A percentile compares a stretch with the other conserved stretches of the same genome.
Conservation (phyloP, 2,329 filamentous ascomycete genomes). For the Myriosclerotinia scirpicola region DNA sequence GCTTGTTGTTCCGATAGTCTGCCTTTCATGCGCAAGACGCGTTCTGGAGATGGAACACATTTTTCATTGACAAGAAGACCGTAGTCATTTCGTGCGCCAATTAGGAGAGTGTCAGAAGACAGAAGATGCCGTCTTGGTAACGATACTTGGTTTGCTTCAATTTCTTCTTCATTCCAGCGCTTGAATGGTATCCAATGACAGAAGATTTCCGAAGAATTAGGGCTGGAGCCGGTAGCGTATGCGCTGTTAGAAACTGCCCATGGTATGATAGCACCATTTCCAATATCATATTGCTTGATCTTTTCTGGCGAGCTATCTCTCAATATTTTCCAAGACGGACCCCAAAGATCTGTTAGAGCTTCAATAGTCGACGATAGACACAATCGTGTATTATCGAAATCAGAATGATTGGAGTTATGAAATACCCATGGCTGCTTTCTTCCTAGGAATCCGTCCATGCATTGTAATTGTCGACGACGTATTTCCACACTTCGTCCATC, state of each 20-base stretch:
- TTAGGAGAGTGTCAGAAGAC: background rate
- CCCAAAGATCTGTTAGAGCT: conserved; percentile 26
- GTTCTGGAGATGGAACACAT: background rate
- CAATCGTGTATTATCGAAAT: background rate
- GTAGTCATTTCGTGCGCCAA: conserved; percentile 7
- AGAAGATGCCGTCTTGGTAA: background rate
- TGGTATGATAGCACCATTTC: conserved; percentile 28
- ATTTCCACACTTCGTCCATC: background rate
- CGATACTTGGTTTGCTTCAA: background rate
- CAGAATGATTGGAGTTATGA: background rate
- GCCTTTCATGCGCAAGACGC: conserved; percentile 21
- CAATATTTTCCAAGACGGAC: conserved; percentile 24
- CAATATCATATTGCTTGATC: conserved; percentile 28
- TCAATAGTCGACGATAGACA: conserved; percentile 21
- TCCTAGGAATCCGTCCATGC: conserved; percentile 10
- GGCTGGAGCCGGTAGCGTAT: too few species aligned
- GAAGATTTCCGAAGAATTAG: background rate
- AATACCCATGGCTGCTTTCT: conserved; percentile 12
- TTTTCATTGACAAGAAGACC: conserved; percentile 12
- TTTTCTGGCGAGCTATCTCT: background rate
- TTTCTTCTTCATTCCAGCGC: background rate
- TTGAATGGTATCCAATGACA: conserved; percentile 11
- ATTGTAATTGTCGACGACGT: conserved; percentile 10
- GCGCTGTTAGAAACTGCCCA: conserved; percentile 3
- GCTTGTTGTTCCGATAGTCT: conserved; percentile 23